Conservation (phyloP, 2,329 filamentous ascomycete species). For the Bisporella sp. region DNA sequence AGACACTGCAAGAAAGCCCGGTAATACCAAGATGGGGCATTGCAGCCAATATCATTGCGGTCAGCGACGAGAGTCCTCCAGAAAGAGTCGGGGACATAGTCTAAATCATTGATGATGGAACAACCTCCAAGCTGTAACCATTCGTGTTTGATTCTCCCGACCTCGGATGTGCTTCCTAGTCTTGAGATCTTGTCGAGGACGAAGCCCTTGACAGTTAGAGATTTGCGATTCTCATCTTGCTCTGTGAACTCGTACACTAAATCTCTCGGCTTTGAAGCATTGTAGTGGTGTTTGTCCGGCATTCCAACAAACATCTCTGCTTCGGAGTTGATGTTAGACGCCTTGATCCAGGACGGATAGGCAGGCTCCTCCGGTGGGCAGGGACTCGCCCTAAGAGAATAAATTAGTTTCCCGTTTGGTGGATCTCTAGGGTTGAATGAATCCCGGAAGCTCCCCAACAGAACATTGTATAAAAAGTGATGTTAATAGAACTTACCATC, state of each 20-base stretch:
- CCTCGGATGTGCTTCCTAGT: background rate
- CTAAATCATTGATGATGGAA: background rate
- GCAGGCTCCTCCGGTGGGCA: no score
- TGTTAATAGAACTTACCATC: background rate
- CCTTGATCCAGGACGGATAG: no score
- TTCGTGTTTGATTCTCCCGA: background rate
- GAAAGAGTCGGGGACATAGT: background rate
- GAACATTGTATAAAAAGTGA: no score
- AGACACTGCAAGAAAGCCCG: constrained; percentile 7
- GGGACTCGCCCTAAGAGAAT: no score
- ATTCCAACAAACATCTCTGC: background rate
- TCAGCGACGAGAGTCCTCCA: constrained; percentile 13
- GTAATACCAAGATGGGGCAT: constrained; percentile 6
- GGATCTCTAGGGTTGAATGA: no score
- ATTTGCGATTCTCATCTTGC: background rate
- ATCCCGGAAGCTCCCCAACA: no score
- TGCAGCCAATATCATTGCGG: constrained; percentile 3
- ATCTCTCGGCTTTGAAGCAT: background rate
- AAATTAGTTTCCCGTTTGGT: no score
- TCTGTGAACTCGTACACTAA: background rate
- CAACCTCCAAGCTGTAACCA: background rate
- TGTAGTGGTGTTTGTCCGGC: background rate
- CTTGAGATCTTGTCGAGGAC: background rate
- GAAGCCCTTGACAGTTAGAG: background rate
- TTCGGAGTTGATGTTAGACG: background rate